Evolutionary conservation across 139 green algal genomes (phyloP).

Genomic region (Chlorella sp.): DNA sequence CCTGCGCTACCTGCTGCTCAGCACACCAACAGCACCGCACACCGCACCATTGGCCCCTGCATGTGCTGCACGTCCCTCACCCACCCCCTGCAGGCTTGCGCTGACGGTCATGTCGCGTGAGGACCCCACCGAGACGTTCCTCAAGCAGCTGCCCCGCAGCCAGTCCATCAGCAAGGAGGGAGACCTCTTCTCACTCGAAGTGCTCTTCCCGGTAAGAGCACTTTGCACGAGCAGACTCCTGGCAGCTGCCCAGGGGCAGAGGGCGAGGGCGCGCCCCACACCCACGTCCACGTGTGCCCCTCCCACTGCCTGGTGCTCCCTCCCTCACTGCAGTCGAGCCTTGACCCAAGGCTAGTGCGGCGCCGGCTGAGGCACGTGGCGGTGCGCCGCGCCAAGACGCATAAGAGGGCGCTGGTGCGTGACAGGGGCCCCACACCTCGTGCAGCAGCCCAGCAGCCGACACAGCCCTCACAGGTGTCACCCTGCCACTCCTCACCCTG

Average conservation of each 20-base stretch:
- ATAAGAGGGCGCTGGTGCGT: conserved; percentile 22
- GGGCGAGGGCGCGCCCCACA: too few relatives aligned
- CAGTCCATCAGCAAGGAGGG: too few relatives aligned
- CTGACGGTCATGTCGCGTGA: background rate
- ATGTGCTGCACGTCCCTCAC: background rate
- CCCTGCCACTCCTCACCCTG: background rate
- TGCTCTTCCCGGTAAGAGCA: too few relatives aligned
- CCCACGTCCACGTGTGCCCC: too few relatives aligned
- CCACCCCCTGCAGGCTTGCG: background rate
- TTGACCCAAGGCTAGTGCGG: conserved; percentile 43
- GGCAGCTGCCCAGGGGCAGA: too few relatives aligned
- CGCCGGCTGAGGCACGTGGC: conserved; percentile 46
- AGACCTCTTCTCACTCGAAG: too few relatives aligned
- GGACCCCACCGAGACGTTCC: background rate
- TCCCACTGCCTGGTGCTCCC: too few relatives aligned
- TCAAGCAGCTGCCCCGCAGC: background rate
- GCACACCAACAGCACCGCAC: background rate
- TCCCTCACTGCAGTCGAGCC: conserved; percentile 23
- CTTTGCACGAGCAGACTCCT: too few relatives aligned
- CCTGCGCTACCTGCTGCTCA: too few relatives aligned
- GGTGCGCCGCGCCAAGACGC: conserved; percentile 12
- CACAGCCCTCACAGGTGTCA: background rate
- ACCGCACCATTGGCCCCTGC: background rate
- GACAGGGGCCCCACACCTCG: background rate
- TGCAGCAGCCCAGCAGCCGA: background rate